A percentile compares a stretch with the other conserved stretches of the same genome.
These are phyloP conservation scores for Lentinula detonsa DNA, from an alignment of 768 basidiomycete genomes.

Conservation along the genomic window DNA sequence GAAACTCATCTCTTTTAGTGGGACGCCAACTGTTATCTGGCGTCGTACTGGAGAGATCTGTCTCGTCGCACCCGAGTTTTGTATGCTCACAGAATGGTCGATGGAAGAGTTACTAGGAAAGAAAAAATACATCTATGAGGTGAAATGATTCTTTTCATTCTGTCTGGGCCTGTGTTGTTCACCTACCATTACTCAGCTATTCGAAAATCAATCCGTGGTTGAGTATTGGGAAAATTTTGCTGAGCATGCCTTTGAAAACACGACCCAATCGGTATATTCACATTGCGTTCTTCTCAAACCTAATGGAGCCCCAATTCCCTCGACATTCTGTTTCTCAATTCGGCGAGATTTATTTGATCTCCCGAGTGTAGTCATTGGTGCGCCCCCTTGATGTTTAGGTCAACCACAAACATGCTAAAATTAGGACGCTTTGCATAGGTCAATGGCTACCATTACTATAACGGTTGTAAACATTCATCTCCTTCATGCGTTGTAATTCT, in stretches of 20 bases:
- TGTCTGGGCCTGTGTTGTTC: conserved; percentile 10
- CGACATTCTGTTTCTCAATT: conserved; percentile 95
- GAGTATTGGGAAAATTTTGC: conserved; percentile 98
- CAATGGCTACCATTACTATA: conserved; percentile 85
- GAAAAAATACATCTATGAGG: conserved; percentile 66
- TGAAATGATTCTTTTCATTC: conserved; percentile 16
- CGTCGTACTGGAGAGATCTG: conserved; percentile 97
- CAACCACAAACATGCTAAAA: conserved; percentile 6
- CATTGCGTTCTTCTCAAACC: conserved; percentile 88
- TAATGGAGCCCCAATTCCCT: conserved; percentile 76
- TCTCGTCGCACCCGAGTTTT: conserved; percentile 94
- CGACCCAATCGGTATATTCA: conserved; percentile 91
- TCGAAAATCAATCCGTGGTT: conserved; percentile 93
- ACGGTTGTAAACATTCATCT: conserved; percentile 8
- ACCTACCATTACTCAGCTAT: conserved; percentile 46
- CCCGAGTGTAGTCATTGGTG: conserved; percentile 84
- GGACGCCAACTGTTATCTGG: conserved; percentile 97
- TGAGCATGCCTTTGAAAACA: conserved; percentile 95
- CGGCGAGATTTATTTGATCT: conserved; percentile 88
- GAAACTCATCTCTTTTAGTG: conserved; percentile 94
- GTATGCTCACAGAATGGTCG: conserved; percentile 88
- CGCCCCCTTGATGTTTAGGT: conserved; percentile 14
- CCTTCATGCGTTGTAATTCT: conserved; percentile 4
- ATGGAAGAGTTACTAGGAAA: conserved; percentile 69
- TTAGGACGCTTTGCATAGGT: conserved; percentile 33